Evolutionary conservation across 1,284 basidiomycete species (phyloP).

Genomic region (Taiwanofungus camphoratus): DNA sequence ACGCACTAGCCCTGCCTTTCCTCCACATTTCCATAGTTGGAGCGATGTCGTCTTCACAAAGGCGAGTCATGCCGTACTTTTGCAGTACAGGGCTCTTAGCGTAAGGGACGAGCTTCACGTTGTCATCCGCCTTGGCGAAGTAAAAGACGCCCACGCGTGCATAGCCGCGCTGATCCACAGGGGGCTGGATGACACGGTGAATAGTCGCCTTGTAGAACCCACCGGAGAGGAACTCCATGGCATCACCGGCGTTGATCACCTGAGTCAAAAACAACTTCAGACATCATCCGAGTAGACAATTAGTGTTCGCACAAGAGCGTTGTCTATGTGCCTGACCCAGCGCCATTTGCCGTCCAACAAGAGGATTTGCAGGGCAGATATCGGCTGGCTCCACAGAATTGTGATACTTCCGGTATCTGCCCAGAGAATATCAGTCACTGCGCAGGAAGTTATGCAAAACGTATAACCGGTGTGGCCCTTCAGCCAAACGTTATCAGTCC

Average conservation of each 20-base stretch:
- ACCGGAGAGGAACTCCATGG: conserved; percentile 38
- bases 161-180: conserved; percentile 39
- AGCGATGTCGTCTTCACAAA: conserved; percentile 24
- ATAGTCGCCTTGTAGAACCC: conserved; percentile 39
- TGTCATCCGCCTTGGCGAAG: conserved; percentile 33
- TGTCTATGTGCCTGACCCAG: conserved; percentile 54
- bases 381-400: conserved; percentile 55
- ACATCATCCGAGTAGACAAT: not conserved
- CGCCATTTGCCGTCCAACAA: conserved; percentile 47
- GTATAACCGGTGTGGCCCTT: conserved; percentile 51
- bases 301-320: conserved; percentile 39
- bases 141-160: conserved; percentile 40
- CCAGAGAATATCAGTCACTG: not conserved
- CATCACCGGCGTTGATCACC: conserved; percentile 40
- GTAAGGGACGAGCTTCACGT: conserved; percentile 26
- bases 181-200: conserved; percentile 43
- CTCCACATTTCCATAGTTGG: conserved; percentile 37
- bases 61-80: conserved; percentile 24
- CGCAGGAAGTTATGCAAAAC: not conserved
- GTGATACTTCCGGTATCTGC: conserved; percentile 53
- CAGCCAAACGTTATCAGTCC: conserved; percentile 51
- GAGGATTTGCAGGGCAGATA: conserved; percentile 52
- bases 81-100: conserved; percentile 27
- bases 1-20: conserved; percentile 30
- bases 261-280: conserved; percentile 9